Percentiles rank a stretch among this genome's conserved stretches.
These are phyloP conservation scores for Hymenoscyphus salicellus DNA, from an alignment of 2,329 filamentous ascomycete genomes.

Conservation along the genomic window DNA sequence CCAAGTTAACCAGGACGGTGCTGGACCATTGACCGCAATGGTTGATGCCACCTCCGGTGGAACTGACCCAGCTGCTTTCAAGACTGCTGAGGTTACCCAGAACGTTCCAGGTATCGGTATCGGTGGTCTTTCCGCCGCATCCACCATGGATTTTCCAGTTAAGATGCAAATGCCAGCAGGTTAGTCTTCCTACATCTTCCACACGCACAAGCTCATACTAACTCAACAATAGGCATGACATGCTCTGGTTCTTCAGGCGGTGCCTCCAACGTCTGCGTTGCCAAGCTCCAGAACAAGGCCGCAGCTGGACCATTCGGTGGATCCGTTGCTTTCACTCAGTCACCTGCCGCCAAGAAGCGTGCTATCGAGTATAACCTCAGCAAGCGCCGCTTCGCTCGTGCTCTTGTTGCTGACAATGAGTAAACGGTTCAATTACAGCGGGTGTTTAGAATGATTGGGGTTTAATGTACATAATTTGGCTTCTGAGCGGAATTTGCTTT, in stretches of 20 bases:
- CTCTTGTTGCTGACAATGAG: slow-evolving; percentile 23
- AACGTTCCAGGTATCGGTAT: slow-evolving; percentile 59
- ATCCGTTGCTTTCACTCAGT: slow-evolving; percentile 63
- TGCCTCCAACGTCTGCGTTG: slow-evolving; percentile 61
- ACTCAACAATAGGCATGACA: slow-evolving; percentile 49
- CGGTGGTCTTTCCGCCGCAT: slow-evolving; percentile 56
- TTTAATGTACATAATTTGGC: neutral
- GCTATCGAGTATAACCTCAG: slow-evolving; percentile 52
- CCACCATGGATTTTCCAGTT: slow-evolving; percentile 63
- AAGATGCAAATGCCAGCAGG: slow-evolving; percentile 61
- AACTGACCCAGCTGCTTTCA: slow-evolving; percentile 57
- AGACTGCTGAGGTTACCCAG: slow-evolving; percentile 55
- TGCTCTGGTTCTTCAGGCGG: slow-evolving; percentile 59
- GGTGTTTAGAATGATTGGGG: neutral
- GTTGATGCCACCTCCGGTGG: slow-evolving; percentile 64
- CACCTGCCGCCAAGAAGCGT: slow-evolving; percentile 55
- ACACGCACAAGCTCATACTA: neutral
- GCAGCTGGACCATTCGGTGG: slow-evolving; percentile 65
- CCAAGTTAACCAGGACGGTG: slow-evolving; percentile 70
- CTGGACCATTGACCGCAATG: slow-evolving; percentile 58
- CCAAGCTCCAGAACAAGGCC: slow-evolving; percentile 60
- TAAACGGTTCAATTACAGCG: neutral
- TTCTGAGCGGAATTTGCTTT: neutral
- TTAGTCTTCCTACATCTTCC: neutral
- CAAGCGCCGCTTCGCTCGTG: slow-evolving; percentile 38